phyloP scores from a whole-genome alignment of 176 grass and related monocot genomes.

The Urochloa ruziziensis region DNA sequence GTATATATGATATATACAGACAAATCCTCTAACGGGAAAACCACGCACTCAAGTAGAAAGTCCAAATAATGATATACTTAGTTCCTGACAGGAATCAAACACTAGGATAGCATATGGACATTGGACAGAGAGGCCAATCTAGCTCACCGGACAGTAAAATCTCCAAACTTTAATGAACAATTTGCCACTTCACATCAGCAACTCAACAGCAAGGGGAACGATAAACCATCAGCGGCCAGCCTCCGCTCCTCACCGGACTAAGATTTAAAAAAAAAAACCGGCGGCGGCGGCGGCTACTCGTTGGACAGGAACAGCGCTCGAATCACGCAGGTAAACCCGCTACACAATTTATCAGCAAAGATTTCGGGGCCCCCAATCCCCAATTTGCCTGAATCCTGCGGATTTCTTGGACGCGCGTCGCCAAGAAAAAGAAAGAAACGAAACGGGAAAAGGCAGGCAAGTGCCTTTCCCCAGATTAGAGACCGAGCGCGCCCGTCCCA shows the following conservation, averaged over 20 bases:
- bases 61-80: background rate
- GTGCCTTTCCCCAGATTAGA: background rate
- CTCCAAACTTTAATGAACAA: background rate
- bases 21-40: background rate
- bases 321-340: background rate
- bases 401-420: background rate
- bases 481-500: background rate
- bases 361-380: background rate
- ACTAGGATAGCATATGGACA: background rate
- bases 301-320: background rate
- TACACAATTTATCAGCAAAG: background rate
- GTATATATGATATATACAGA: background rate
- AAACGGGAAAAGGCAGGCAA: background rate
- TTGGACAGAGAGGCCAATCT: background rate
- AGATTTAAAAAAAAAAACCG: background rate
- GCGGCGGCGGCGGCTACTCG: background rate
- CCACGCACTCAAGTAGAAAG: background rate
- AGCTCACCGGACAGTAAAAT: background rate
- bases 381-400: background rate
- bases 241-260: background rate
- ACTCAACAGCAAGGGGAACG: background rate
- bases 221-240: background rate
- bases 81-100: background rate
- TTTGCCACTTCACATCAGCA: background rate
- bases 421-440: background rate